Conservation (phyloP, 306 rosid species). For the Sesbania bispinosa region DNA sequence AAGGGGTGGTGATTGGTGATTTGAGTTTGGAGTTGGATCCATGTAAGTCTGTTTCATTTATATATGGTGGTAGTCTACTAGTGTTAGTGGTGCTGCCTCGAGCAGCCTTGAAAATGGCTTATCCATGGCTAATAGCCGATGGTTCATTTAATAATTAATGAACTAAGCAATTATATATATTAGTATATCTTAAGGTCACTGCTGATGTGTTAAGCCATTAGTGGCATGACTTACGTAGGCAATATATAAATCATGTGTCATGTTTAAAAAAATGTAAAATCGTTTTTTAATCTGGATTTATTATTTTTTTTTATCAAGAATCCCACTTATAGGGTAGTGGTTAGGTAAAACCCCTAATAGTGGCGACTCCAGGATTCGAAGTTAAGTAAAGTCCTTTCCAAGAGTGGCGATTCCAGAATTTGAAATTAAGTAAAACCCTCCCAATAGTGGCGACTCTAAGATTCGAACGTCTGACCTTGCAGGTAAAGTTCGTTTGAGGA, state of each 20-base stretch:
- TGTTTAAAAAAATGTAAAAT: neutral
- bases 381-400: no score
- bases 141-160: slow-evolving; percentile 26
- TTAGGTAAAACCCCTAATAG: no score
- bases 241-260: neutral
- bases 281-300: no score
- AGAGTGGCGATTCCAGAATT: no score
- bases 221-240: neutral
- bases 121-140: slow-evolving; percentile 2
- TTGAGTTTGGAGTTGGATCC: slow-evolving; percentile 32
- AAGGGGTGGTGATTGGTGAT: slow-evolving; percentile 15
- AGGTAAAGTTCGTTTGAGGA: no score
- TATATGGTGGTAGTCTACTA: neutral
- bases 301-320: no score
- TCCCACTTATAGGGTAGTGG: no score
- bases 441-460: no score
- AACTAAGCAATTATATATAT: slow-evolving; percentile 14
- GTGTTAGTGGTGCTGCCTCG: slow-evolving; percentile 34
- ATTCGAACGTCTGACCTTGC: no score
- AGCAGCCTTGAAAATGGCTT: slow-evolving; percentile 23
- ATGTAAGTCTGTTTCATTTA: slow-evolving; percentile 5
- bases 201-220: neutral
- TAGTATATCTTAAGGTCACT: neutral
- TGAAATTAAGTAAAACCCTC: no score
- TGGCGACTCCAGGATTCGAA: no score